phyloP scores from a whole-genome alignment of 2,329 filamentous ascomycete species.

The Westerdykella sp. region DNA sequence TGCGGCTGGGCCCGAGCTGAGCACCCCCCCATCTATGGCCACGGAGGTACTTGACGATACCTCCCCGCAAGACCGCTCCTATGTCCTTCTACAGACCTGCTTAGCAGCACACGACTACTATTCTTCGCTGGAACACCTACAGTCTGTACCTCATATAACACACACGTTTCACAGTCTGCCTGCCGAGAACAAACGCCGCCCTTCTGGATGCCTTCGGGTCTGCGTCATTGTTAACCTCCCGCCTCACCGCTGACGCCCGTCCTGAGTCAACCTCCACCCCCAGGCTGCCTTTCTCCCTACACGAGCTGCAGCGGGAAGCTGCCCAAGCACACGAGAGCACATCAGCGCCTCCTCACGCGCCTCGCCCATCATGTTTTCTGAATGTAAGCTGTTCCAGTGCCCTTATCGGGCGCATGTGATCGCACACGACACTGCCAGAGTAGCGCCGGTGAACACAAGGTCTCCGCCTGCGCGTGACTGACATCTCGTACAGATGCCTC shows the following conservation, averaged over 20 bases:
- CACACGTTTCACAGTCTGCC: no score
- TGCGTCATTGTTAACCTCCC: constrained; percentile 26
- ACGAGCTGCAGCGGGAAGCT: constrained; percentile 14
- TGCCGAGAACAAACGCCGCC: constrained; percentile 1
- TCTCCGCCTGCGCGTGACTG: constrained; percentile 40
- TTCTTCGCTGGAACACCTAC: no score
- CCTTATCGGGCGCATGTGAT: constrained; percentile 32
- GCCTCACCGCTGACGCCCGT: constrained; percentile 25
- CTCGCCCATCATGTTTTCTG: constrained; percentile 63
- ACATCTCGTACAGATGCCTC: constrained; percentile 70
- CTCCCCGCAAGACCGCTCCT: no score
- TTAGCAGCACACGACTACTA: no score
- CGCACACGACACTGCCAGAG: constrained; percentile 11
- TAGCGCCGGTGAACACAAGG: background rate
- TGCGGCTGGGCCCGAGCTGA: no score
- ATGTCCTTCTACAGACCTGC: no score
- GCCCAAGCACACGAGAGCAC: constrained; percentile 15
- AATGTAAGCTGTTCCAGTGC: constrained; percentile 60
- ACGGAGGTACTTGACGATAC: no score
- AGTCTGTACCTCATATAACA: no score
- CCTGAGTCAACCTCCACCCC: constrained; percentile 17
- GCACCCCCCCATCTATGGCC: no score
- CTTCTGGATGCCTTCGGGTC: constrained; percentile 22
- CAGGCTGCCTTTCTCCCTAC: constrained; percentile 17
- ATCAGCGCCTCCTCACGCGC: constrained; percentile 8